Base-by-base conservation (phyloP, 108 stramenopile species). In the Chaetoceros muelleri region DNA sequence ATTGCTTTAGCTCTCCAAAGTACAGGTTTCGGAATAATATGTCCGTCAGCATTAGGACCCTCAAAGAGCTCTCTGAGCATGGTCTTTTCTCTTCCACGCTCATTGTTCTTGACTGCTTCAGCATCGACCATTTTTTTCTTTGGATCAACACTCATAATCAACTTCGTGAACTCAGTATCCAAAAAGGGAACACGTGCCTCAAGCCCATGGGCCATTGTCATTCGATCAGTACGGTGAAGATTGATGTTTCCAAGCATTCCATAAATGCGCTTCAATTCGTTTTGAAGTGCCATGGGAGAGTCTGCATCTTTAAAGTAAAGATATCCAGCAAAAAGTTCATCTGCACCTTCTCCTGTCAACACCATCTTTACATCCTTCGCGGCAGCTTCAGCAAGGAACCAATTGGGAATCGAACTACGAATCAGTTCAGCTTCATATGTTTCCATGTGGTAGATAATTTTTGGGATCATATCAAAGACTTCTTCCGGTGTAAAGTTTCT, bases 131-230 rank as follows among this genome's bases (percentile, higher is more conserved):
- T 81, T 69, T 84, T 84, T 46, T 55, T 40, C 25, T 59, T 62
- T 16, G 83, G 83, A 44, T 84, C 77, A 10, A 84, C 66, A 46
- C 76, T 78, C 83, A 84, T 84, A 60, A 71, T 72, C 3, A 81
- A 58, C 40, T 62, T 52, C 3, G 77, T 82, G 59, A 81, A 81
- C 59, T 82, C 72, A 17, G 80, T 81, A 47, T 86, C 85, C 30
- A 86, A 57, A 53, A 86, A 86, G n/a, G 85, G 85, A 21, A 86
- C 85, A 44, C 85, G 78, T 22, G 85, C 85, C 52, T 86, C 85
- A 29, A 86, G 57, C 3, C 74, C 69, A 61, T 82, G 81, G 2
- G 85, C 85, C 85, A 86, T 86, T 16, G 85, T 86, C 85, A 86
- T 86, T 29, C 80, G 64, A 63, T 86, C 85, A 1, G 81, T 81